A percentile compares a stretch with the other conserved stretches of the same genome.
phyloP scores from a whole-genome alignment of 2,329 filamentous ascomycete genomes.

The Elsinoe arachidis region DNA sequence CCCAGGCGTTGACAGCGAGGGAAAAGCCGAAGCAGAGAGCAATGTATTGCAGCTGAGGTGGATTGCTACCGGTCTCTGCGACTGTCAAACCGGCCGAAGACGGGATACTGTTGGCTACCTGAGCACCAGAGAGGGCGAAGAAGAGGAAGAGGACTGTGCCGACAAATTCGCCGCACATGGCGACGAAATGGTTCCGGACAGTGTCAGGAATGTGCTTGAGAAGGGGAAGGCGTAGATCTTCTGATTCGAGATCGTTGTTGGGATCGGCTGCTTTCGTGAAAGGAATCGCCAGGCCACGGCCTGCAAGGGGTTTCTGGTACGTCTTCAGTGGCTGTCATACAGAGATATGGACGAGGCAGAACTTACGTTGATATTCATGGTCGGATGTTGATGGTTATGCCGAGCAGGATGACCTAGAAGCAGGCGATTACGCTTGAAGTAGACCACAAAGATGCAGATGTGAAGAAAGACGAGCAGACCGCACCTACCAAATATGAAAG shows the following conservation, averaged over 20 bases:
- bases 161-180: slow-evolving; percentile 36
- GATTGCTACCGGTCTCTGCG: slow-evolving; percentile 26
- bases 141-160: slow-evolving; percentile 39
- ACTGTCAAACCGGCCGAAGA: slow-evolving; percentile 19
- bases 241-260: slow-evolving; percentile 18
- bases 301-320: slow-evolving; percentile 18
- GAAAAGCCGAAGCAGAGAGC: slow-evolving; percentile 34
- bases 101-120: slow-evolving; percentile 36
- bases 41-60: slow-evolving; percentile 32
- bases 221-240: slow-evolving; percentile 23
- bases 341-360: neutral
- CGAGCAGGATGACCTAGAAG: neutral
- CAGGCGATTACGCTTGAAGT: too few relatives aligned
- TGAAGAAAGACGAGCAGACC: neutral
- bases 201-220: slow-evolving; percentile 21
- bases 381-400: neutral
- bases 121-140: slow-evolving; percentile 37
- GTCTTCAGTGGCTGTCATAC: neutral
- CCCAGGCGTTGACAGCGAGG: slow-evolving; percentile 34
- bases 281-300: slow-evolving; percentile 23
- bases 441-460: too few relatives aligned
- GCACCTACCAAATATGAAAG: neutral
- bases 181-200: slow-evolving; percentile 32
- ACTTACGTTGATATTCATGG: slow-evolving; percentile 24
- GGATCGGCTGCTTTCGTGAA: slow-evolving; percentile 26